Evolutionary conservation across 2,329 filamentous ascomycete genomes (phyloP).

Genomic region (Curvularia hawaiiensis): DNA sequence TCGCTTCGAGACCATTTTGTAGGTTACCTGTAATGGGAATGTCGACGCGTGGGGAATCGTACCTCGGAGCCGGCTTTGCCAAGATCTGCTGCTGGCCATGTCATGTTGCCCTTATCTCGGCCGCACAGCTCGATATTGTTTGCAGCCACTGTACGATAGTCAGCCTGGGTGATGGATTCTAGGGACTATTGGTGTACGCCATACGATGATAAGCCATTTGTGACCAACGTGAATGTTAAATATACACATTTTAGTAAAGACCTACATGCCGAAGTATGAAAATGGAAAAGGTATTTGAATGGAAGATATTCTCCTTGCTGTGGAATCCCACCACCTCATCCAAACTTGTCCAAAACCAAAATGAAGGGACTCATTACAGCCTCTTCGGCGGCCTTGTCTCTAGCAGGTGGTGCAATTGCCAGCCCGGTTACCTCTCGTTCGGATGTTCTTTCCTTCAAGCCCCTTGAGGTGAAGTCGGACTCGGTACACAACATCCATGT

Average conservation of each 20-base stretch:
- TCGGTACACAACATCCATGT: constrained; percentile 58
- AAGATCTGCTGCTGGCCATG: constrained; percentile 6
- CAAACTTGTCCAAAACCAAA: constrained; percentile 7
- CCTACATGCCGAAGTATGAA: not conserved
- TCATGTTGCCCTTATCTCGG: constrained; percentile 24
- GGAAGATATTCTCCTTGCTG: not conserved
- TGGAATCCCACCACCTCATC: constrained; percentile 3
- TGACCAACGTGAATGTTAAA: constrained; percentile 25
- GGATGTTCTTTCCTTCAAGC: constrained; percentile 41
- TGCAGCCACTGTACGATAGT: constrained; percentile 6
- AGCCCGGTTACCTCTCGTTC: constrained; percentile 27
- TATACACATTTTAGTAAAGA: not conserved
- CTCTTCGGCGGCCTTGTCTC: constrained; percentile 34
- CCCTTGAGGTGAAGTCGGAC: constrained; percentile 43
- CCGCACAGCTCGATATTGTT: constrained; percentile 8
- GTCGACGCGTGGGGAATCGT: constrained; percentile 15
- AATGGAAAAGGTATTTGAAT: constrained; percentile 24
- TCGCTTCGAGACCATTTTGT: constrained; percentile 10
- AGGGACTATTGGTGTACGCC: constrained; percentile 2
- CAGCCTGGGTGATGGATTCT: constrained; percentile 1
- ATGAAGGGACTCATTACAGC: constrained; percentile 38
- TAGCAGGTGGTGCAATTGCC: constrained; percentile 29
- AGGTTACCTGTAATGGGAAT: constrained; percentile 7
- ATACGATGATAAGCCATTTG: constrained; percentile 22
- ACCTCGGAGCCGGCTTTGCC: constrained; percentile 7